These are phyloP conservation scores for Trebouxia sp. DNA, from an alignment of 139 green algal genomes.

Conservation along the genomic window DNA sequence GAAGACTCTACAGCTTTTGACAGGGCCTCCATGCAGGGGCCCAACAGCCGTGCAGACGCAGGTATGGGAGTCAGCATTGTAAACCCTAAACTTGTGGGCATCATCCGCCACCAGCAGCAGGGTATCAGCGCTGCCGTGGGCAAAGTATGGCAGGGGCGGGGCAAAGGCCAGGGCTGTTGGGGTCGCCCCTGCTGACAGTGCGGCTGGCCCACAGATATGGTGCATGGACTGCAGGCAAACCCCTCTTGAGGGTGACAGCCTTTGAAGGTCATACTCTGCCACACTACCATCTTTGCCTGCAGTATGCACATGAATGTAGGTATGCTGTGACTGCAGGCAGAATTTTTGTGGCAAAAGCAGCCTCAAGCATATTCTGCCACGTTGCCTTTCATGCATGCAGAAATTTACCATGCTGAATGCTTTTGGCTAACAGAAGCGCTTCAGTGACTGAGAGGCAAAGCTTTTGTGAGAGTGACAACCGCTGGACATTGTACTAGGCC, in stretches of 20 bases:
- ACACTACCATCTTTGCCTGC: constrained; percentile 52
- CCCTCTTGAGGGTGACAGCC: constrained; percentile 37
- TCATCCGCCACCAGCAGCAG: constrained; percentile 69
- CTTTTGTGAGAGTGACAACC: constrained; percentile 35
- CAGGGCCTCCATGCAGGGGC: constrained; percentile 63
- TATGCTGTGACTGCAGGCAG: no score
- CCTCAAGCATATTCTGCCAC: no score
- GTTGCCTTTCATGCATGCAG: no score
- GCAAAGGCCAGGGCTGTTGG: constrained; percentile 64
- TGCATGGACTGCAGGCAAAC: constrained; percentile 37
- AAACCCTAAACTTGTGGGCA: constrained; percentile 62
- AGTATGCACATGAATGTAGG: no score
- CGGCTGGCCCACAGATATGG: constrained; percentile 25
- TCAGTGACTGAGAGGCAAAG: constrained; percentile 37
- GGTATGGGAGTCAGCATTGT: constrained; percentile 45
- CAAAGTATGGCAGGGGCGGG: constrained; percentile 67
- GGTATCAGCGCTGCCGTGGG: constrained; percentile 53
- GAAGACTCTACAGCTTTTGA: constrained; percentile 60
- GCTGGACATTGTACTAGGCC: constrained; percentile 66
- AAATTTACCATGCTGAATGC: constrained; percentile 29
- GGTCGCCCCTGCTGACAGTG: constrained; percentile 25
- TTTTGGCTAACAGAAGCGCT: constrained; percentile 25
- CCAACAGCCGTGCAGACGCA: constrained; percentile 56
- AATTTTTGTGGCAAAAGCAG: no score
- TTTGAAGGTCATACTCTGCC: constrained; percentile 67